Conservation (phyloP, 2,329 filamentous ascomycete genomes). For the Aspergillus melleus region DNA sequence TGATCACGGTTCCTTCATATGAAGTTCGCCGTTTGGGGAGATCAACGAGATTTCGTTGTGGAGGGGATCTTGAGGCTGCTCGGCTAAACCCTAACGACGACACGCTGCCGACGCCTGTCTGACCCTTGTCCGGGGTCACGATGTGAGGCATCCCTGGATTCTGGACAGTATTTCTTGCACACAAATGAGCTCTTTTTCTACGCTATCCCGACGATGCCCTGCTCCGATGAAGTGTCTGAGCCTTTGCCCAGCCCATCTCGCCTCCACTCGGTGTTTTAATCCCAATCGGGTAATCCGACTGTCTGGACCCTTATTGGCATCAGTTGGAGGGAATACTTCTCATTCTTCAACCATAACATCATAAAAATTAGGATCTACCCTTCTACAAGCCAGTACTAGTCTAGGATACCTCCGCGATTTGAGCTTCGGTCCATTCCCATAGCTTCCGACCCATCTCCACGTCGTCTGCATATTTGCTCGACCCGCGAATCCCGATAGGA, state of each 20-base stretch:
- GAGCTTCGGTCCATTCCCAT: constrained; percentile 48
- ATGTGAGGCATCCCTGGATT: too few relatives aligned
- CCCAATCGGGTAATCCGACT: constrained; percentile 19
- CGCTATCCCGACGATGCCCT: too few relatives aligned
- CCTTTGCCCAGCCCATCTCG: neutral
- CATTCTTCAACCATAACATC: neutral
- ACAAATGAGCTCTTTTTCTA: too few relatives aligned
- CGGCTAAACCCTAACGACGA: constrained; percentile 41
- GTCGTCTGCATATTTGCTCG: constrained; percentile 31
- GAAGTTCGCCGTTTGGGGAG: neutral
- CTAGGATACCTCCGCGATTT: constrained; percentile 25
- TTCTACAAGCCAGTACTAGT: neutral
- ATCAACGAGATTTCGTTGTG: constrained; percentile 14
- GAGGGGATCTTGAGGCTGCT: constrained; percentile 29
- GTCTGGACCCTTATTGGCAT: too few relatives aligned
- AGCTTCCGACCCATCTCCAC: constrained; percentile 33
- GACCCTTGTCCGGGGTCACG: too few relatives aligned
- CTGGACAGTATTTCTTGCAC: too few relatives aligned
- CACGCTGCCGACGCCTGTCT: neutral
- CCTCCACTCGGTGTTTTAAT: constrained; percentile 7
- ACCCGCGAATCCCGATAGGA: constrained; percentile 38
- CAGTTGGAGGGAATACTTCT: too few relatives aligned
- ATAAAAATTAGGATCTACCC: neutral
- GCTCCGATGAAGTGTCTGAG: neutral
- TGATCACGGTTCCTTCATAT: neutral